Conservation (phyloP, 495 filamentous ascomycete species). For the Usnea hakonensis region DNA sequence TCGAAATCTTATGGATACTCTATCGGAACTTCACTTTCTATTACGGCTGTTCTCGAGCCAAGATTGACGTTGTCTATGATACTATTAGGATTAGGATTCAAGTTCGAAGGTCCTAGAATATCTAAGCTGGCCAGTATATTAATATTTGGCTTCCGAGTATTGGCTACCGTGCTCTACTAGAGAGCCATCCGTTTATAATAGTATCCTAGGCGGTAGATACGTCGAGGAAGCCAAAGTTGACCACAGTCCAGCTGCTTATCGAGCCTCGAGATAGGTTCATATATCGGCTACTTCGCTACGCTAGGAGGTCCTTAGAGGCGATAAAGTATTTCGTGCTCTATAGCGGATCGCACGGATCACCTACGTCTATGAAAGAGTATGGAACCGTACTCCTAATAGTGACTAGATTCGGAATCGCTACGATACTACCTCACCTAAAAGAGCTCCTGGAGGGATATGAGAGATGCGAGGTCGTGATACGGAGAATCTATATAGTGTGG, state of each 20-base stretch:
- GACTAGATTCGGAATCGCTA: conserved; percentile 25
- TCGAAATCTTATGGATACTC: too few relatives aligned
- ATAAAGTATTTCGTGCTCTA: conserved; percentile 18
- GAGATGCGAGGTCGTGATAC: conserved; percentile 21
- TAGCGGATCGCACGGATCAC: conserved; percentile 30
- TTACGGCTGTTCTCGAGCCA: too few relatives aligned
- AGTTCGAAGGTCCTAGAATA: too few relatives aligned
- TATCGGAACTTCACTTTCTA: too few relatives aligned
- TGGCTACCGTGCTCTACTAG: conserved; percentile 27
- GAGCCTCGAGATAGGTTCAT: conserved; percentile 6
- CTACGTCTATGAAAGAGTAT: conserved; percentile 24
- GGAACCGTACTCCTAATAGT: conserved; percentile 29
- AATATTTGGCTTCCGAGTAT: conserved; percentile 33
- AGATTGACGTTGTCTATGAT: too few relatives aligned
- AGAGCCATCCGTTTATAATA: conserved; percentile 35
- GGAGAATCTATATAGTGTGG: conserved; percentile 31
- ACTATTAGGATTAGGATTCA: too few relatives aligned
- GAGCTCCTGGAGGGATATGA: conserved; percentile 31
- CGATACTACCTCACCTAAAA: conserved; percentile 28
- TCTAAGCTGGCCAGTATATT: conserved; percentile 34
- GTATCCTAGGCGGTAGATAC: conserved; percentile 29
- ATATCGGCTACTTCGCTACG: neutral
- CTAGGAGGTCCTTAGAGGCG: neutral
- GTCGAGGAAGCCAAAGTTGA: too few relatives aligned
- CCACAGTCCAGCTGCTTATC: conserved; percentile 22